Percentiles rank a stretch among this genome's conserved stretches.
Conservation (phyloP, 2,329 filamentous ascomycete genomes). For the Aureobasidium sp. region DNA sequence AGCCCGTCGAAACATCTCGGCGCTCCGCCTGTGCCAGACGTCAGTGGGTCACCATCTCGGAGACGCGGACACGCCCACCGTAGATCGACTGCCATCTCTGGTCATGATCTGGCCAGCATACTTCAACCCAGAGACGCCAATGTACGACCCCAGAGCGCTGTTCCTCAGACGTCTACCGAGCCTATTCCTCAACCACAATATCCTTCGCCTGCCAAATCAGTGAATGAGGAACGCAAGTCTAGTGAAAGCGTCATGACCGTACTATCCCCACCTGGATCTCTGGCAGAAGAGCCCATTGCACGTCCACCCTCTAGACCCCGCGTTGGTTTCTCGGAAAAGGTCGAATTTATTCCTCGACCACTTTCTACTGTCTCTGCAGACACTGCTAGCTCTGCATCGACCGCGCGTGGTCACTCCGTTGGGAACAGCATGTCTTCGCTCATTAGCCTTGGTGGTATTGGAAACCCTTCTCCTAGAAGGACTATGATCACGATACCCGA, state of each 20-base stretch:
- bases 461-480: constrained; percentile 10
- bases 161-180: constrained; percentile 1
- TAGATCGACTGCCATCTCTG: constrained; percentile 72
- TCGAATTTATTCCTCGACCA: constrained; percentile 76
- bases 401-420: constrained; percentile 62
- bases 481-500: constrained; percentile 23
- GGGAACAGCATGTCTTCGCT: constrained; percentile 75
- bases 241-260: not conserved
- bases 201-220: constrained; percentile 5
- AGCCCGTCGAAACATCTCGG: constrained; percentile 61
- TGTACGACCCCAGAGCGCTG: constrained; percentile 12
- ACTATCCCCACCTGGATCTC: not conserved
- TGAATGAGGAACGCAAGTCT: not conserved
- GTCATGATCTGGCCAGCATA: constrained; percentile 66
- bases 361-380: constrained; percentile 78
- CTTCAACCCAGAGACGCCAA: constrained; percentile 51
- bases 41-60: constrained; percentile 41
- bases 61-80: constrained; percentile 69
- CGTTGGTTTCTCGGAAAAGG: constrained; percentile 74
- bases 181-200: not conserved
- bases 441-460: constrained; percentile 43
- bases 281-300: constrained; percentile 10
- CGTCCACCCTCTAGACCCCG: constrained; percentile 47
- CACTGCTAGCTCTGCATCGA: constrained; percentile 65
- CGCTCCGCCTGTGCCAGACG: constrained; percentile 45